Base-by-base conservation (phyloP, 139 green algal species). In the Ettlia oleoabundans region DNA sequence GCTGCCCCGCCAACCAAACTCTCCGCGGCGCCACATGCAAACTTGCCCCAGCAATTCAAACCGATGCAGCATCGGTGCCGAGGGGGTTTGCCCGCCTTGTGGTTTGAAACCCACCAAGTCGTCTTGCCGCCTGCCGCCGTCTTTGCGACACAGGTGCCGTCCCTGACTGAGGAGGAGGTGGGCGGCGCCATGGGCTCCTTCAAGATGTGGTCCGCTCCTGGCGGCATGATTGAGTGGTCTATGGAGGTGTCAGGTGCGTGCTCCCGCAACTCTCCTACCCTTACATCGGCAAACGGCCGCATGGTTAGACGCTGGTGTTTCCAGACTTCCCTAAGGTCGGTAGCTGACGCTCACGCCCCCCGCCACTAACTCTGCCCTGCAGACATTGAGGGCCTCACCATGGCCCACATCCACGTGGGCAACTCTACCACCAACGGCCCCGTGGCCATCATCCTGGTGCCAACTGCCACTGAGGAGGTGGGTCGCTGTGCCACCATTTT, bases 381-480 rank as follows among this genome's bases (percentile, higher is more conserved):
- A 75, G 67, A 26, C 40, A 22, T 75, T 4, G 2, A 7, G 9
- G 58, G 77, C 58, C 2, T 82, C 26, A 82, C 33, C 33, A 82
- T 82, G 76, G 76, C 58, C 32, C 76, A 82, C 53, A 82, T 82
- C 69, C 76, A 82, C 76, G 26, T 70, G 21, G 76, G 76, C 28
- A 77, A 83, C 71, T 35, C 35, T 28, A 66, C 78, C 26, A n/a
- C 19, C 19, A 78, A 42, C 13, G 78, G 78, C 78, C 8, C 8
- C 9, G 4, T 35, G 26, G 26, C 41, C 41, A n/a, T 75, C 30
- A n/a, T 42, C 15, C 75, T 81, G 13, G 41, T 63, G 9, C 75
- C 75, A 28, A n/a, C n/a, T n/a, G n/a, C n/a, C n/a, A n/a, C n/a
- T n/a, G n/a, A n/a, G n/a, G 63, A 67, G 41, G 51, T 13, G 8